Evolutionary conservation across 2,329 filamentous ascomycete genomes (phyloP).

Genomic region (Colletotrichum zoysiae): DNA sequence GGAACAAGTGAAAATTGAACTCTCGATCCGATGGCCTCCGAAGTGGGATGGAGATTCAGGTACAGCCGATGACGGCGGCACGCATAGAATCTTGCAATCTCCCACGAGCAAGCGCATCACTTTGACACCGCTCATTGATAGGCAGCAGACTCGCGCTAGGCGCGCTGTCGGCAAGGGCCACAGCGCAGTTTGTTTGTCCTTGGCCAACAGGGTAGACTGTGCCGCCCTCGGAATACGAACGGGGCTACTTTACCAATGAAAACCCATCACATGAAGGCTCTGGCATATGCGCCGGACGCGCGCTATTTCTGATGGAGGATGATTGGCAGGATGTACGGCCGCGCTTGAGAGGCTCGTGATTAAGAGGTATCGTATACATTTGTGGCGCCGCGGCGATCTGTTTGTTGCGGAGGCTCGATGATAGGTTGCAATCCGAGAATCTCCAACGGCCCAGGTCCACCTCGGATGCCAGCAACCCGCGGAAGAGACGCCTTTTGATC

Average conservation of each 20-base stretch:
- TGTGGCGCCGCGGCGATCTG: conserved; percentile 5
- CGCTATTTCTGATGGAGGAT: not conserved
- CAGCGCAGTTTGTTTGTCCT: not conserved
- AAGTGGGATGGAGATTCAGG: not conserved
- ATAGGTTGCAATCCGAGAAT: conserved; percentile 13
- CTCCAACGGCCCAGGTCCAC: conserved; percentile 5
- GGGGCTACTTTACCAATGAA: conserved; percentile 3
- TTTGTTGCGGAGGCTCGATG: not conserved
- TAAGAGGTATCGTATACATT: conserved; percentile 6
- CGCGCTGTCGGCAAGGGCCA: not conserved
- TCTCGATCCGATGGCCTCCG: not conserved
- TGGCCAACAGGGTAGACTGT: not conserved
- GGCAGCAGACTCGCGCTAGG: not conserved
- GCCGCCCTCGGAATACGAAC: not conserved
- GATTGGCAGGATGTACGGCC: conserved; percentile 15
- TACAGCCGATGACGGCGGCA: not conserved
- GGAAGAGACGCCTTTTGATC: not conserved
- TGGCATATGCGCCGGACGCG: not conserved
- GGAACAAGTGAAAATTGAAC: no score
- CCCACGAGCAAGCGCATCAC: not conserved
- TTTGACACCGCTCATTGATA: not conserved
- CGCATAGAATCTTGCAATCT: not conserved
- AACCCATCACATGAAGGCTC: not conserved
- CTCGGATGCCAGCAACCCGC: not conserved
- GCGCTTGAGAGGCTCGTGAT: not conserved